Evolutionary conservation across 1,139 yeast species (phyloP).

Genomic region (Lodderomyces beijingensis): DNA sequence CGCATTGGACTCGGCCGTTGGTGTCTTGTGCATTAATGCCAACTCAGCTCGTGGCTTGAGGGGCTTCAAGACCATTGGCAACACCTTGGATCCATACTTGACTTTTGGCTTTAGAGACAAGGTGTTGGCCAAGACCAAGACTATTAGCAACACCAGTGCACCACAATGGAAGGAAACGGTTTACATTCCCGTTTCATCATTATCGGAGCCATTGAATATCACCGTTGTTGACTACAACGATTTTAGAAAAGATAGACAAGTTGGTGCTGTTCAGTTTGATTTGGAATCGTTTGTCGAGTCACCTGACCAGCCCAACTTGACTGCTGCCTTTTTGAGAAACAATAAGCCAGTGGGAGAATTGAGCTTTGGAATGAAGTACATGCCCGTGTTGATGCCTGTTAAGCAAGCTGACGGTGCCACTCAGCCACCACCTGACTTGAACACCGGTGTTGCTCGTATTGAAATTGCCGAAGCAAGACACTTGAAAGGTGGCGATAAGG

Average conservation of each 20-base stretch:
- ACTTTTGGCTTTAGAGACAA: slow-evolving; percentile 58
- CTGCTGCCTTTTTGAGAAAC: slow-evolving; percentile 65
- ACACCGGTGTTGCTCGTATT: slow-evolving; percentile 81
- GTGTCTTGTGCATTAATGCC: slow-evolving; percentile 70
- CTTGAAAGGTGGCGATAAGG: slow-evolving; percentile 40
- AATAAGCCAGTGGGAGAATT: slow-evolving; percentile 78
- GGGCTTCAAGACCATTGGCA: slow-evolving; percentile 65
- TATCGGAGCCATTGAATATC: slow-evolving; percentile 76
- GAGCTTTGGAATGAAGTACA: slow-evolving; percentile 64
- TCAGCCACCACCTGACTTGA: slow-evolving; percentile 86
- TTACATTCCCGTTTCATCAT: slow-evolving; percentile 64
- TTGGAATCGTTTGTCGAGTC: slow-evolving; percentile 61
- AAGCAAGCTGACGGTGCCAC: slow-evolving; percentile 79
- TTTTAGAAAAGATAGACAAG: slow-evolving; percentile 68
- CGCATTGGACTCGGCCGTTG: slow-evolving; percentile 75
- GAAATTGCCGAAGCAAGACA: slow-evolving; percentile 50
- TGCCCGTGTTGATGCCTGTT: slow-evolving; percentile 76
- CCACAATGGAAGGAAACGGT: slow-evolving; percentile 86
- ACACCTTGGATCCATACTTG: slow-evolving; percentile 86
- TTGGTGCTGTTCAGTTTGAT: slow-evolving; percentile 77
- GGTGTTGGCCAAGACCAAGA: slow-evolving; percentile 62
- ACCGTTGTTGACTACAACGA: slow-evolving; percentile 72
- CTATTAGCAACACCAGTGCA: slow-evolving; percentile 56
- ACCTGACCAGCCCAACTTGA: slow-evolving; percentile 48
- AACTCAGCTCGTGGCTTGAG: slow-evolving; percentile 65